phyloP scores from a whole-genome alignment of 192 early-diverging fungal species.

The Dimargaris cristalligena region DNA sequence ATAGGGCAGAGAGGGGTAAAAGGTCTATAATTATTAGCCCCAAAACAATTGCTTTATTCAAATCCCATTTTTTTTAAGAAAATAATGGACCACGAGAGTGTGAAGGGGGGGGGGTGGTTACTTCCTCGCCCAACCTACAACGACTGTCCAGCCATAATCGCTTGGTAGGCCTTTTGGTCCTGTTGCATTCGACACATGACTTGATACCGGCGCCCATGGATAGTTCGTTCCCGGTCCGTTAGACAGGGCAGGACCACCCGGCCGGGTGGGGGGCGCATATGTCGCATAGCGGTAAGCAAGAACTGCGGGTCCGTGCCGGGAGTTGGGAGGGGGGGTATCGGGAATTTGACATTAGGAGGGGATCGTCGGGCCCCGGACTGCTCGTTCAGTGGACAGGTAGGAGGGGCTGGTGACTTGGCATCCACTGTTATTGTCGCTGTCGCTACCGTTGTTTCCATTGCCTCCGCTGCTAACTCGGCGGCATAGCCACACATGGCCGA shows the following conservation, averaged over 20 bases:
- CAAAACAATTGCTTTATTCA: no score
- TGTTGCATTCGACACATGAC: conserved; percentile 41
- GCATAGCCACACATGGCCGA: conserved; percentile 48
- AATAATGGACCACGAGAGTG: no score
- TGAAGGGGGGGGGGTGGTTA: no score
- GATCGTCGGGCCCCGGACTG: no score
- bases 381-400: no score
- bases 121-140: no score
- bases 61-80: no score
- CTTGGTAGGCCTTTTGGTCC: conserved; percentile 32
- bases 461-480: conserved; percentile 11
- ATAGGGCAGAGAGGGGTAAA: no score
- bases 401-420: no score
- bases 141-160: conserved; percentile 32
- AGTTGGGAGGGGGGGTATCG: not conserved
- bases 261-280: conserved; percentile 28
- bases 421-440: no score
- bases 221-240: conserved; percentile 15
- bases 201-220: conserved; percentile 33
- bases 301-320: not conserved
- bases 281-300: conserved; percentile 39
- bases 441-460: conserved; percentile 7
- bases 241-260: conserved; percentile 25
- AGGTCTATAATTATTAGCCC: no score
- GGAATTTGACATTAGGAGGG: no score